Evolutionary conservation across 495 filamentous ascomycete species (phyloP).

Genomic region (Tuber melanosporum): DNA sequence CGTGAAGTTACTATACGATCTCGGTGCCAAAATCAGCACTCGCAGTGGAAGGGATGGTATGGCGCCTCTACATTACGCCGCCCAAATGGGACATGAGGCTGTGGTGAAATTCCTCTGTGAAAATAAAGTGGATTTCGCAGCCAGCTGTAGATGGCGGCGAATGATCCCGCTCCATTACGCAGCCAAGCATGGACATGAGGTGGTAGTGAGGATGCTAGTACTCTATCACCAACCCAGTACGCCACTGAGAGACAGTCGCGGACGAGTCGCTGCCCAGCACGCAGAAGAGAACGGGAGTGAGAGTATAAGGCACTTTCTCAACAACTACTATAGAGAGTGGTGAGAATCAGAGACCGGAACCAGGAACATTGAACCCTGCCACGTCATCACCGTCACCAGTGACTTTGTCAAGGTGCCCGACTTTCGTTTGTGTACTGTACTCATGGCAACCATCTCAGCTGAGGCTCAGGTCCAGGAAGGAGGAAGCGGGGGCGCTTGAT

Average conservation of each 20-base stretch:
- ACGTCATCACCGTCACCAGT: not conserved
- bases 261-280: not conserved
- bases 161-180: not conserved
- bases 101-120: not conserved
- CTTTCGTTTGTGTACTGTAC: not conserved
- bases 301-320: not conserved
- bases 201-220: not conserved
- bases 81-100: not conserved
- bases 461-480: not conserved
- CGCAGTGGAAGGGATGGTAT: not conserved
- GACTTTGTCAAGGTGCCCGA: not conserved
- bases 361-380: not conserved
- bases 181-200: not conserved
- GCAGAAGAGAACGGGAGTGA: not conserved
- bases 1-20: not conserved
- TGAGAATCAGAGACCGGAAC: not conserved
- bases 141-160: not conserved
- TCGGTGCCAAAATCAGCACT: not conserved
- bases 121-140: not conserved
- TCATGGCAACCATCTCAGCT: not conserved
- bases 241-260: not conserved
- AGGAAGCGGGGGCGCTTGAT: not conserved
- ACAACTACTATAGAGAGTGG: not conserved
- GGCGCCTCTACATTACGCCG: not conserved
- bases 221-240: not conserved